Evolutionary conservation across 352 stramenopile species (phyloP), one percentile per base, ranked within the genome.

Genomic region (Phytopythium cucurbitacearum): DNA sequence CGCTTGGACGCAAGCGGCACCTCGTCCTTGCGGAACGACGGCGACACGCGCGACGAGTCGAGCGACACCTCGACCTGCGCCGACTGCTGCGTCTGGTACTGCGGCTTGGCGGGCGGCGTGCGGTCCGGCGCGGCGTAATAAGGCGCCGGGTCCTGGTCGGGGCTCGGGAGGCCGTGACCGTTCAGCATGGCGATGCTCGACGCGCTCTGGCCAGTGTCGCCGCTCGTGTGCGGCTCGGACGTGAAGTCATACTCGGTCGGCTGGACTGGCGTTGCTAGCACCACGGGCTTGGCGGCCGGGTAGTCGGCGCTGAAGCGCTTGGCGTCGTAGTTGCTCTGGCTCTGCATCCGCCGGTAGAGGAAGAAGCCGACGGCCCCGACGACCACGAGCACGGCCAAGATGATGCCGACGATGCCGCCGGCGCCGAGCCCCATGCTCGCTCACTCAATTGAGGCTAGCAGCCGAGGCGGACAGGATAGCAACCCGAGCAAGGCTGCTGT

Each of bases 221-320:
- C 48, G 8, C 36, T 37, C 8, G 10, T 37, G 21, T 51, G 47
- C 21, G 69, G 57, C 21, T 67, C 21, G 51, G 57, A 64, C 10
- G 64, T 73, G 40, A 73, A 76, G 64, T 76, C 60, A 48, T 73
- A 73, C 41, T 71, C 55, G 10, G 49, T 64, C 0, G 65, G 60
- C 12, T 50, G 67, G 45, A 62, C 65, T 44, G 73, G 60, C 8
- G 59, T 59, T 9, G 58, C 56, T 16, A 53, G 35, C 10, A 44
- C 48, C 37, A 53, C 48, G 36, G 48, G 48, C 48, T 73, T 76
- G 34, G 65, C 59, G 2, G 28, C 40, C 1, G 62, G 52, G 41
- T 73, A 73, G 56, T 74, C 64, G 40, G 60, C 55, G 38, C 62
- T 66, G 43, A 70, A 72, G 38, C 72, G 65, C 56, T 79, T 76